These are phyloP conservation scores for Cephalotrichum gorgonifer DNA, from an alignment of 2,329 filamentous ascomycete genomes.

Conservation along the genomic window DNA sequence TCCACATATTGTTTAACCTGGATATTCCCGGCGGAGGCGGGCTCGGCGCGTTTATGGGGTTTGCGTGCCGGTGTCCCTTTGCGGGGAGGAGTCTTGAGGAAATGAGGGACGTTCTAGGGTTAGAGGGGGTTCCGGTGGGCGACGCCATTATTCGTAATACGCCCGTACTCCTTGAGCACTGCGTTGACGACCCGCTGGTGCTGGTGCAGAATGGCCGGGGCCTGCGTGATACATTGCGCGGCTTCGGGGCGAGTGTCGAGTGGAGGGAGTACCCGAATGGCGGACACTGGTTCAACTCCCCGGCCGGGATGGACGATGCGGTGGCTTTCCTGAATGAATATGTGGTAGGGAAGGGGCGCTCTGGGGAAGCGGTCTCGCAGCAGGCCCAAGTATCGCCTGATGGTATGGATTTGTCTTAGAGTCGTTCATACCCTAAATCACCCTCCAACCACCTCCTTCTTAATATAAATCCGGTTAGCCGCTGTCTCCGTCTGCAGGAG, in stretches of 20 bases:
- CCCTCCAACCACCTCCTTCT: too few relatives aligned
- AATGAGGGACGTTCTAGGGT: conserved; percentile 19
- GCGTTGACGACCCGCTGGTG: conserved; percentile 30
- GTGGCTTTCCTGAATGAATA: conserved; percentile 19
- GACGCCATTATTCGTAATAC: conserved; percentile 26
- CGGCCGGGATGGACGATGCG: conserved; percentile 29
- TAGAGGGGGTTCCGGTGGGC: conserved; percentile 14
- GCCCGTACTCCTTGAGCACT: conserved; percentile 34
- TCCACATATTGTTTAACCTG: conserved; percentile 25
- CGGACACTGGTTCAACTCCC: conserved; percentile 33
- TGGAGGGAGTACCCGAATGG: conserved; percentile 32
- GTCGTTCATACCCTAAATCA: background rate
- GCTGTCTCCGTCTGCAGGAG: too few relatives aligned
- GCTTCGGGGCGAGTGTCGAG: conserved; percentile 25
- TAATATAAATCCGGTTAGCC: too few relatives aligned
- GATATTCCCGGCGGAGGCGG: conserved; percentile 10
- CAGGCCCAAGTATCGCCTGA: background rate
- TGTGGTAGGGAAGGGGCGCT: background rate
- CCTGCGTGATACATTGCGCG: conserved; percentile 21
- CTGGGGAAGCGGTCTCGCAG: background rate
- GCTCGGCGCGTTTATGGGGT: conserved; percentile 25
- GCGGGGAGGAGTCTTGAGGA: conserved; percentile 16
- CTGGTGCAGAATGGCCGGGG: conserved; percentile 23
- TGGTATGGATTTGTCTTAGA: conserved; percentile 1
- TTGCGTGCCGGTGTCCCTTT: conserved; percentile 26